Percentiles rank a stretch among this genome's conserved stretches.
Evolutionary conservation across 306 rosid species (phyloP).

Genomic region (Arachis stenosperma): DNA sequence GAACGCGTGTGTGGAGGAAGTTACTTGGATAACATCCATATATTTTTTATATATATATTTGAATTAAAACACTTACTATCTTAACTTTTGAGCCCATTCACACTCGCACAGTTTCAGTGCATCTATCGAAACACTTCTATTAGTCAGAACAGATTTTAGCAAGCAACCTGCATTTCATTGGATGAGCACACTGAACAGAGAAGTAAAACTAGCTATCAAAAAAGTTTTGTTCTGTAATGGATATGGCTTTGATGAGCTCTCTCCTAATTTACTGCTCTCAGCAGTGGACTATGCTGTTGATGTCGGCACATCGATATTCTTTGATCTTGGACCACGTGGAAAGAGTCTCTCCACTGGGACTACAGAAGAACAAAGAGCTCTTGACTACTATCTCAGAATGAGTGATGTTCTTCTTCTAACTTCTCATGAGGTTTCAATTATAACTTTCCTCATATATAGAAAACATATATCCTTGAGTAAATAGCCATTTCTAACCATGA

Average conservation of each 20-base stretch:
- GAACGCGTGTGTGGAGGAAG: too few species aligned
- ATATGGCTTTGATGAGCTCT: conserved; percentile 91
- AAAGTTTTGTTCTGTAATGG: conserved; percentile 91
- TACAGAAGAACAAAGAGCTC: conserved; percentile 72
- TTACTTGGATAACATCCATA: too few species aligned
- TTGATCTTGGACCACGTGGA: conserved; percentile 99
- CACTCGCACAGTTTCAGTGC: too few species aligned
- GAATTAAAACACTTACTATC: too few species aligned
- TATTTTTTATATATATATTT: too few species aligned
- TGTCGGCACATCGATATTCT: conserved; percentile 85
- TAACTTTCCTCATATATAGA: conserved; percentile 32
- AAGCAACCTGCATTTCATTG: conserved; percentile 86
- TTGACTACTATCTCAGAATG: conserved; percentile 65
- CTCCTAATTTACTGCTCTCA: conserved; percentile 65
- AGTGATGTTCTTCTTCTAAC: conserved; percentile 88
- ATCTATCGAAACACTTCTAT: conserved; percentile 64
- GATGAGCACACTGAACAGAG: conserved; percentile 64
- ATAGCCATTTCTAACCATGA: too few species aligned
- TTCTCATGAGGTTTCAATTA: conserved; percentile 77
- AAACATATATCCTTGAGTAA: too few species aligned
- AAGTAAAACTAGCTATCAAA: conserved; percentile 65
- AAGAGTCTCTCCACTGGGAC: conserved; percentile 77
- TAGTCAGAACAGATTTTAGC: conserved; percentile 93
- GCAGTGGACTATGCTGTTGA: conserved; percentile 80
- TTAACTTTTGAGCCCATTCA: too few species aligned